Evolutionary conservation across 441 rosid genomes (phyloP).

Genomic region (Arabidopsis lyrata): DNA sequence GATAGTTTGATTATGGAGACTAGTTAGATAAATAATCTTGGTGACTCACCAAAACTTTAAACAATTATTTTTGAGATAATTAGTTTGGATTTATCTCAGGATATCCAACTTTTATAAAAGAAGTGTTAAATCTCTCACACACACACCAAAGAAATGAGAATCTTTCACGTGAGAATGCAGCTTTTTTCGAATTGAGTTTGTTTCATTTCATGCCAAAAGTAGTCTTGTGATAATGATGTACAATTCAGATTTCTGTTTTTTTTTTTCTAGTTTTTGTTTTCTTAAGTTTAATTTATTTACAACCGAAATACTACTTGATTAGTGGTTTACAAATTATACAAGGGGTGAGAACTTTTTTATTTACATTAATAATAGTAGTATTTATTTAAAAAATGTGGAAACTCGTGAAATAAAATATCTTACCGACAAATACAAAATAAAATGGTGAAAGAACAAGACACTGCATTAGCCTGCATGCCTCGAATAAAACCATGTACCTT

Average conservation of each 20-base stretch:
- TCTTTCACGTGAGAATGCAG: constrained; percentile 42
- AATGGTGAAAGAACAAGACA: constrained; percentile 28
- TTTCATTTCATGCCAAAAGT: constrained; percentile 27
- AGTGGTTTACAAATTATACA: not conserved
- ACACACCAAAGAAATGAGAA: not conserved
- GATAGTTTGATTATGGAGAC: not conserved
- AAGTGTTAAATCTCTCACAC: not conserved
- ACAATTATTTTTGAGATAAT: not conserved
- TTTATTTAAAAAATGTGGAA: constrained; percentile 20
- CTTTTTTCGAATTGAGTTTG: constrained; percentile 28
- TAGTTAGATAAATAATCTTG: not conserved
- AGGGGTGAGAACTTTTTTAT: not conserved
- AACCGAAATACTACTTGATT: not conserved
- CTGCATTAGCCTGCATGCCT: constrained; percentile 24
- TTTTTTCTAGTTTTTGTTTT: not conserved
- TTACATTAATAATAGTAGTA: not conserved
- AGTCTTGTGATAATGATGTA: constrained; percentile 6
- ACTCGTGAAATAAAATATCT: constrained; percentile 35
- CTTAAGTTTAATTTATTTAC: not conserved
- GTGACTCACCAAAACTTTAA: not conserved
- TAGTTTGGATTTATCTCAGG: not conserved
- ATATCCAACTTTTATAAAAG: not conserved
- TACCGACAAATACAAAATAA: constrained; percentile 32
- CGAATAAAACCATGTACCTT: constrained; percentile 11
- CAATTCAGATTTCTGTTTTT: constrained; percentile 14